phyloP scores from a whole-genome alignment of 1,284 basidiomycete genomes.

The Cryptococcus deneoformans region DNA sequence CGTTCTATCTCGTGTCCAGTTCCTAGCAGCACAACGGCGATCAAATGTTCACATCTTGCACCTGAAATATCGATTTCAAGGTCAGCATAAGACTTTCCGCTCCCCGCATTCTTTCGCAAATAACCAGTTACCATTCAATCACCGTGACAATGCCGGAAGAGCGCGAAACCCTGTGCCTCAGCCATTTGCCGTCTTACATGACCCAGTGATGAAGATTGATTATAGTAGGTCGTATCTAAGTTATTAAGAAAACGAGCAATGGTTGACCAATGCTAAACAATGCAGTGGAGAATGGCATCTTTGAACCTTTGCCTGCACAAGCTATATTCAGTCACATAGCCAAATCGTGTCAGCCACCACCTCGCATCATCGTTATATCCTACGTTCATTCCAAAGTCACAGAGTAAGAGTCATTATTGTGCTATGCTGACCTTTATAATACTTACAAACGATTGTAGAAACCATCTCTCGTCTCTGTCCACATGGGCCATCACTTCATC shows the following conservation, averaged over 20 bases:
- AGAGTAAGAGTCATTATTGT: slow-evolving; percentile 20
- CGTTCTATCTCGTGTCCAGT: background rate
- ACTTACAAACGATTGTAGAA: slow-evolving; percentile 16
- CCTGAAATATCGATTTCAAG: slow-evolving; percentile 42
- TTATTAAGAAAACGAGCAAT: background rate
- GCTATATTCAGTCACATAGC: slow-evolving; percentile 40
- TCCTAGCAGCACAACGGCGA: slow-evolving; percentile 8
- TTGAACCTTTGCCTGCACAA: slow-evolving; percentile 39
- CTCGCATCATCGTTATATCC: slow-evolving; percentile 40
- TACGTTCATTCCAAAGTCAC: slow-evolving; percentile 37
- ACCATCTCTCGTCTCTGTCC: slow-evolving; percentile 34
- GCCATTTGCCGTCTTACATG: slow-evolving; percentile 39
- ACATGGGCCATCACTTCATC: slow-evolving; percentile 33
- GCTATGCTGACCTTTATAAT: background rate
- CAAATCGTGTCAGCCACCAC: slow-evolving; percentile 32
- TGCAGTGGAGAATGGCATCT: slow-evolving; percentile 36
- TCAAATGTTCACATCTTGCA: slow-evolving; percentile 38
- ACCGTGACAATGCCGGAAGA: slow-evolving; percentile 15
- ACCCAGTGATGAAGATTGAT: slow-evolving; percentile 42
- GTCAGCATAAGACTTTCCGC: slow-evolving; percentile 10
- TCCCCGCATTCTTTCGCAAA: slow-evolving; percentile 16
- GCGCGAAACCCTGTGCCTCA: slow-evolving; percentile 31
- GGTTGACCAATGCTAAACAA: no score
- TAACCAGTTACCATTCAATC: slow-evolving; percentile 17
- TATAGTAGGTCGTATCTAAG: slow-evolving; percentile 28